Base-by-base conservation (phyloP, 176 grass and related monocot genomes). In the Melocanna baccifera region DNA sequence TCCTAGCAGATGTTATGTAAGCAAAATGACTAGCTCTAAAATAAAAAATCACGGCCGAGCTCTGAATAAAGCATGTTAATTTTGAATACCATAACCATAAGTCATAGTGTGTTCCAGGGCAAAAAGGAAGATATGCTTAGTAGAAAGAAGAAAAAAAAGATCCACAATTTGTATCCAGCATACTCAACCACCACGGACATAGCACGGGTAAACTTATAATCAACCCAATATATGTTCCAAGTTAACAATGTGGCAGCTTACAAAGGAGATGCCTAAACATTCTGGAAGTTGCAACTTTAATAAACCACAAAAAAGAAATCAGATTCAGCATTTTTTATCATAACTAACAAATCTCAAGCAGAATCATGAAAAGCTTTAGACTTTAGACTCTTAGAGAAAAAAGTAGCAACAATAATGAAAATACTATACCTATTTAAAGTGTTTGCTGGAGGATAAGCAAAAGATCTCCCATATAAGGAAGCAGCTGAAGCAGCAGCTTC, bases 401-500 rank as follows among this genome's bases (percentile, higher is more conserved):
- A 36, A 59, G 57, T 58, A 79, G 41, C 30, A 82, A 46, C 9
- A 47, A 41, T 66, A 64, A 40, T 56, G 41, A 42, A 87, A 56
- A 80, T 36, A 56, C 25, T 3, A 72, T 87, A 91, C 86, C 83
- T 85, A 36, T 91, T 75, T 12, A 75, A 81, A 10, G 34, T 51
- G 61, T 70, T 94, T 13, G 39, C 67, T 53, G 92, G 58, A 72
- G 88, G 85, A 83, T 91, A 92, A 82, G 51, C 90, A 91, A 97
- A 88, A 39, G 95, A 97, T 76, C 79, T 90, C 28, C 86, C 90
- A 88, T 94, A 97, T 58, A 94, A 19, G 19, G 88, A 90, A 83
- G 92, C 91, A 84, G 95, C 95, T 53, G 91, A 79, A 63, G 88
- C 87, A 81, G 89, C 90, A 30, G 90, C 92, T 86, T 88, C 88